Conservation (phyloP, 495 filamentous ascomycete genomes). For the Podospora anserina region DNA sequence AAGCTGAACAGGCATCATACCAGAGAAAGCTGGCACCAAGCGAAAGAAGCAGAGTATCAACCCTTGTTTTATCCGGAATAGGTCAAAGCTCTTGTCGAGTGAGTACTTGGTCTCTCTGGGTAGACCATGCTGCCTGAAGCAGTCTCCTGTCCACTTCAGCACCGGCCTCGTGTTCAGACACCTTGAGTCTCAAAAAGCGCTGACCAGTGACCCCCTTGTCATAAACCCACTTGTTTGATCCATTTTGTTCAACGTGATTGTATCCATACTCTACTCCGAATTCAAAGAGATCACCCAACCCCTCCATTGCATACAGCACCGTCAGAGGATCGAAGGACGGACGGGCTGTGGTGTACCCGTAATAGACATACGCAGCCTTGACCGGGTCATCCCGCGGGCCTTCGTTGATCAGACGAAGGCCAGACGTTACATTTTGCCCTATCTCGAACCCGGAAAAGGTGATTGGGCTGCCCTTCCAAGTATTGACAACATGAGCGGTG, state of each 20-base stretch:
- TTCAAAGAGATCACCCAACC: constrained; percentile 34
- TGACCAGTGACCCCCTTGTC: constrained; percentile 31
- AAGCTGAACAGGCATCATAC: neutral
- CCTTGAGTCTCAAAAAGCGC: constrained; percentile 33
- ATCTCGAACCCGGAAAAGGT: constrained; percentile 41
- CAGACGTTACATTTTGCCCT: constrained; percentile 35
- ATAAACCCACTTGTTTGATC: constrained; percentile 38
- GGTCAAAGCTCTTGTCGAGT: neutral
- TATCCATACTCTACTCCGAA: constrained; percentile 33
- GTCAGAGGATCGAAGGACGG: constrained; percentile 48
- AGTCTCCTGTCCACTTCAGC: constrained; percentile 26
- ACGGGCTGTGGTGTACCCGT: constrained; percentile 32
- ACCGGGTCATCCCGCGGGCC: constrained; percentile 39
- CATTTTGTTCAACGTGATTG: constrained; percentile 31
- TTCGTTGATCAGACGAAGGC: constrained; percentile 32
- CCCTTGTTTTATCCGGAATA: neutral
- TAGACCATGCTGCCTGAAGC: constrained; percentile 17
- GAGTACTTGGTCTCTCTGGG: neutral
- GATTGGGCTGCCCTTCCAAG: constrained; percentile 34
- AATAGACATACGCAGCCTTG: constrained; percentile 39
- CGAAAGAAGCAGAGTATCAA: neutral
- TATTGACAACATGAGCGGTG: constrained; percentile 40
- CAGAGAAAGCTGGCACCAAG: neutral
- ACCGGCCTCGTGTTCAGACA: constrained; percentile 18
- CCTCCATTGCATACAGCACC: constrained; percentile 42